Evolutionary conservation across 345 rosid genomes (phyloP), one percentile per base, ranked within the genome.

Genomic region (Abelmoschus esculentus): DNA sequence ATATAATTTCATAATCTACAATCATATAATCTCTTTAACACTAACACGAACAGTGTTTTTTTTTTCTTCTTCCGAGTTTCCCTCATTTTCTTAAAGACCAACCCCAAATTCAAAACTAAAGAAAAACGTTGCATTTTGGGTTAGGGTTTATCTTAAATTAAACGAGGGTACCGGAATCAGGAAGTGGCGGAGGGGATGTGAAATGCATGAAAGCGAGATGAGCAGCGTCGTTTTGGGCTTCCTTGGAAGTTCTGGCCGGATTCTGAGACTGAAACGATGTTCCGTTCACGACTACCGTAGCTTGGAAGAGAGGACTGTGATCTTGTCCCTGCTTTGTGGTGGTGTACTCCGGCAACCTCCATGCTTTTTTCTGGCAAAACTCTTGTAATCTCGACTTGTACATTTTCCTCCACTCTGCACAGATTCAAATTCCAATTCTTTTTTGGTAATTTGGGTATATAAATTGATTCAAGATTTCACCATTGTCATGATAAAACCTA

Each of bases 221-320:
- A 4, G 87, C 89, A 3, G 83, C 86, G 4, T 76, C 75, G 44
- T 81, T 83, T 22, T 86, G 87, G 3, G 86, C 84, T 3, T 72
- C 69, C 57, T 81, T 86, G 36, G 81, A 46, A 28, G 85, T 67
- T 3, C 4, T 69, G 6, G 71, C 15, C 17, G 49, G 67, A 5
- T 55, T 61, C 0, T 6, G 49, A 3, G 83, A 36, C 12, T 31
- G 57, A 67, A 83, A 86, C 3, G 73, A 15, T 15, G 5, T 12
- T 60, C 50, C 67, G 32, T 82, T 70, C n/a, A 86, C 76, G 15
- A 60, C 32, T 12, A 86, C 84, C 1, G 87, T 72, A 29, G 84
- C 71, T 1, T 70, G 59, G 50, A 81, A 83, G 38, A 62, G 56
- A 52, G 84, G 83, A 56, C 38, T 29, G 71, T 83, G 89, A 40